These are phyloP conservation scores for Pythium oligandrum DNA, from an alignment of 352 stramenopile species.

Conservation along the genomic window DNA sequence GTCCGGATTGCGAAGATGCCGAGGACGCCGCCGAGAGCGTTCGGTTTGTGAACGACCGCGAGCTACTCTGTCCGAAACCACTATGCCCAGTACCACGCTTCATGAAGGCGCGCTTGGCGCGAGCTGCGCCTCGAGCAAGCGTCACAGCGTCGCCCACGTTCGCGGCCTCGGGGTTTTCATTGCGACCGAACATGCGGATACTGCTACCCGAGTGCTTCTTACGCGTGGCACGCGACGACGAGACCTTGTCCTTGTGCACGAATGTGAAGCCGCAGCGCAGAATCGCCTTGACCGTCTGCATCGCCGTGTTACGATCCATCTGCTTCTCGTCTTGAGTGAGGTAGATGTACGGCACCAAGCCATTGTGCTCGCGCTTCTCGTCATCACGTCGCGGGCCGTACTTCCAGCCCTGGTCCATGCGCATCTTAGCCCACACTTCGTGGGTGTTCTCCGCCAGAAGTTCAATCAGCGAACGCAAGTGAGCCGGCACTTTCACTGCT, in stretches of 20 bases:
- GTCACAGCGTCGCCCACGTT: constrained; percentile 52
- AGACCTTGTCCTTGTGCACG: constrained; percentile 52
- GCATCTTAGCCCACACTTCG: constrained; percentile 80
- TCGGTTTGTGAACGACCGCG: constrained; percentile 1
- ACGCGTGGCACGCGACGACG: constrained; percentile 20
- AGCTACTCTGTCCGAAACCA: background rate
- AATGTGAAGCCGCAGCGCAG: constrained; percentile 67
- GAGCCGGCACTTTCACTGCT: constrained; percentile 46
- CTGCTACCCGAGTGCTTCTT: constrained; percentile 34
- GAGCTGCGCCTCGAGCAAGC: constrained; percentile 33
- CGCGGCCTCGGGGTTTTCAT: constrained; percentile 50
- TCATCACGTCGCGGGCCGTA: constrained; percentile 65
- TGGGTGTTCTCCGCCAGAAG: constrained; percentile 77
- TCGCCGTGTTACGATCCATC: constrained; percentile 81
- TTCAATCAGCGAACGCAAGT: constrained; percentile 67
- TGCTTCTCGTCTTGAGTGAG: constrained; percentile 75
- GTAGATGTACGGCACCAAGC: constrained; percentile 76
- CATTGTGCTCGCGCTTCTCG: constrained; percentile 54
- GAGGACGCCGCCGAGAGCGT: background rate
- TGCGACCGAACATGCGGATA: constrained; percentile 57
- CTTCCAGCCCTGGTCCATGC: constrained; percentile 76
- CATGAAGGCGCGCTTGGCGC: constrained; percentile 62
- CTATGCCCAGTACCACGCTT: constrained; percentile 4
- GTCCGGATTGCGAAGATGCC: no score
- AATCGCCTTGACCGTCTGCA: constrained; percentile 80